Evolutionary conservation across 495 filamentous ascomycete genomes (phyloP).

Genomic region (Tricharina praecox): DNA sequence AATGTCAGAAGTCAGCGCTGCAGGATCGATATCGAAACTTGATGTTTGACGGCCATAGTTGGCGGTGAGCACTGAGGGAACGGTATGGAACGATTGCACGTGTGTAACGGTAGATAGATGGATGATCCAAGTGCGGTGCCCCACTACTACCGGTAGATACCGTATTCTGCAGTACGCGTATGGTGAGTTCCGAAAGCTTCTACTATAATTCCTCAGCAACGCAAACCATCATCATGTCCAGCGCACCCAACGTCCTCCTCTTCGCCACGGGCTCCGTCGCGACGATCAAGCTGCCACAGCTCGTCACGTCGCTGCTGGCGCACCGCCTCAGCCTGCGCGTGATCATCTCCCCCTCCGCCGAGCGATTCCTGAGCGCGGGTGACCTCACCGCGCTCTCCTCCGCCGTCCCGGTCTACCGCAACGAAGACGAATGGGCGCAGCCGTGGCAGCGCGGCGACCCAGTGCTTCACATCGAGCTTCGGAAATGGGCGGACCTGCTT

Average conservation of each 20-base stretch:
- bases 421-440: slow-evolving; percentile 64
- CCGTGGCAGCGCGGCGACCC: slow-evolving; percentile 35
- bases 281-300: slow-evolving; percentile 73
- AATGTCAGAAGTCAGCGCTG: too few relatives aligned
- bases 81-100: too few relatives aligned
- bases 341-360: slow-evolving; percentile 54
- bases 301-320: slow-evolving; percentile 42
- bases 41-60: too few relatives aligned
- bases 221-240: too few relatives aligned
- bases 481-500: slow-evolving; percentile 64
- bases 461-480: slow-evolving; percentile 74
- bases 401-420: slow-evolving; percentile 28
- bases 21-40: too few relatives aligned
- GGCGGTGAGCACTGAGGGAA: too few relatives aligned
- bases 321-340: slow-evolving; percentile 55
- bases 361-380: slow-evolving; percentile 50
- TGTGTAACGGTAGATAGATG: too few relatives aligned
- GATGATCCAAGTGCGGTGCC: too few relatives aligned
- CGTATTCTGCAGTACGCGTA: too few relatives aligned
- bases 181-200: too few relatives aligned
- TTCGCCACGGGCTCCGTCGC: slow-evolving; percentile 65
- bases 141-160: too few relatives aligned
- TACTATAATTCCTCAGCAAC: too few relatives aligned
- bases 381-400: slow-evolving; percentile 46
- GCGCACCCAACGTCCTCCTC: slow-evolving; percentile 55